phyloP scores from a whole-genome alignment of 2,329 filamentous ascomycete species.

The Ophiocordyceps robertsii region DNA sequence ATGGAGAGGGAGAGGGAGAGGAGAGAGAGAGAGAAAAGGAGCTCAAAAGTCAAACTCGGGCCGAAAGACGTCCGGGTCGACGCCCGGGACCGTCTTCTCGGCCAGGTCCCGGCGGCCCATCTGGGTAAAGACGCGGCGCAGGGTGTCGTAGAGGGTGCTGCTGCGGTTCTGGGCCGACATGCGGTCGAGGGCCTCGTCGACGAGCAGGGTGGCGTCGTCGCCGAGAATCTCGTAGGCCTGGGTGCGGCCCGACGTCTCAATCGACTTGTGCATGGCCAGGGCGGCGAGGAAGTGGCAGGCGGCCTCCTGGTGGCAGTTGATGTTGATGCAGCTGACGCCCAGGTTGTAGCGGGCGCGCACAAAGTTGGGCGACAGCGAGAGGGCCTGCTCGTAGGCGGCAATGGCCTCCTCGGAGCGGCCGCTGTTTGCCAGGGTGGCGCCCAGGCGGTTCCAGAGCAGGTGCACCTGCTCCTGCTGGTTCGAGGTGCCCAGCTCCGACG shows the following conservation, averaged over 20 bases:
- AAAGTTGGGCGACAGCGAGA: slow-evolving; percentile 86
- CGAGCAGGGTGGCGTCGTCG: slow-evolving; percentile 23
- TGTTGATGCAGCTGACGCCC: slow-evolving; percentile 93
- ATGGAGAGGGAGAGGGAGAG: no score
- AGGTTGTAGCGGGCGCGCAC: slow-evolving; percentile 95
- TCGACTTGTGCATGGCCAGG: slow-evolving; percentile 87
- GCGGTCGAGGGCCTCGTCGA: slow-evolving; percentile 65
- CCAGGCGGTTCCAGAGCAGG: slow-evolving; percentile 92
- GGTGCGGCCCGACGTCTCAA: slow-evolving; percentile 72
- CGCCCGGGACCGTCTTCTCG: slow-evolving; percentile 75
- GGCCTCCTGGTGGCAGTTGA: slow-evolving; percentile 86
- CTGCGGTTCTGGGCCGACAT: slow-evolving; percentile 93
- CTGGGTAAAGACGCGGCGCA: slow-evolving; percentile 87
- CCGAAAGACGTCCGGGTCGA: slow-evolving; percentile 82
- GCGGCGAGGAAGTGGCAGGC: slow-evolving; percentile 87
- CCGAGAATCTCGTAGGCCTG: slow-evolving; percentile 74
- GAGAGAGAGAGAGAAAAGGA: no score
- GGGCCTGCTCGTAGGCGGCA: slow-evolving; percentile 84
- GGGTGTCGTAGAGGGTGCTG: slow-evolving; percentile 91
- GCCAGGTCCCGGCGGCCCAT: slow-evolving; percentile 84
- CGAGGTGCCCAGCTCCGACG: slow-evolving; percentile 67
- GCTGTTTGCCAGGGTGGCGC: slow-evolving; percentile 89
- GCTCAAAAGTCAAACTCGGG: slow-evolving; percentile 73
- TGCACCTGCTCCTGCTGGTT: slow-evolving; percentile 83
- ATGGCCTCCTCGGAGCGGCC: slow-evolving; percentile 93